Evolutionary conservation across 768 basidiomycete species (phyloP).

Genomic region (Arthromyces matolae): DNA sequence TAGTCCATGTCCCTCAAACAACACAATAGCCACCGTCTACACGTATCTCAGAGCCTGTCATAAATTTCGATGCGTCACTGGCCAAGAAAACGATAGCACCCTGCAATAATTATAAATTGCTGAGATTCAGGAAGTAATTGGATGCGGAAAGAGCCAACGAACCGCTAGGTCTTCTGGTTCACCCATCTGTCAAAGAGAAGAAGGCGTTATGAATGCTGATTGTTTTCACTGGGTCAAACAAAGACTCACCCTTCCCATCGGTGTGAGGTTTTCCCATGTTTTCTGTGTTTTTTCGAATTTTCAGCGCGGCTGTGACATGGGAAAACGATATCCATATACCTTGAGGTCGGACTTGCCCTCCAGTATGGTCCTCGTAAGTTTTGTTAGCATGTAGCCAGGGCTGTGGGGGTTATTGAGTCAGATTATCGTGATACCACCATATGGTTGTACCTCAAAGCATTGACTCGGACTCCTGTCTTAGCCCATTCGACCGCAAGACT

Average conservation of each 20-base stretch:
- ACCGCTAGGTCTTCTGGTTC: conserved; percentile 90
- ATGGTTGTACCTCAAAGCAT: conserved; percentile 67
- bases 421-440: too few relatives aligned
- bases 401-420: conserved; percentile 30
- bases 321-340: conserved; percentile 41
- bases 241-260: conserved; percentile 72
- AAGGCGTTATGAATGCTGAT: too few relatives aligned
- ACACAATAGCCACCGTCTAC: conserved; percentile 88
- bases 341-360: conserved; percentile 72
- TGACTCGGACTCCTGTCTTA: conserved; percentile 81
- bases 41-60: conserved; percentile 82
- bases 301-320: too few relatives aligned
- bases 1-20: too few relatives aligned
- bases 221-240: not conserved
- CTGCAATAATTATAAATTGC: conserved; percentile 30
- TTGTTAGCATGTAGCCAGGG: conserved; percentile 93
- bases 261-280: conserved; percentile 82
- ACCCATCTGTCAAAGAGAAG: conserved; percentile 57
- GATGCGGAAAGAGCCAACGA: conserved; percentile 26
- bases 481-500: conserved; percentile 97
- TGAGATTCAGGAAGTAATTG: not conserved
- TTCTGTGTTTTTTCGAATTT: too few relatives aligned
- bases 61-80: conserved; percentile 86
- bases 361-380: conserved; percentile 81
- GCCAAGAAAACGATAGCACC: conserved; percentile 88